A percentile compares a stretch with the other conserved stretches of the same genome.
These are phyloP conservation scores for Fonsecaea erecta DNA, from an alignment of 2,329 filamentous ascomycete genomes.

Conservation along the genomic window DNA sequence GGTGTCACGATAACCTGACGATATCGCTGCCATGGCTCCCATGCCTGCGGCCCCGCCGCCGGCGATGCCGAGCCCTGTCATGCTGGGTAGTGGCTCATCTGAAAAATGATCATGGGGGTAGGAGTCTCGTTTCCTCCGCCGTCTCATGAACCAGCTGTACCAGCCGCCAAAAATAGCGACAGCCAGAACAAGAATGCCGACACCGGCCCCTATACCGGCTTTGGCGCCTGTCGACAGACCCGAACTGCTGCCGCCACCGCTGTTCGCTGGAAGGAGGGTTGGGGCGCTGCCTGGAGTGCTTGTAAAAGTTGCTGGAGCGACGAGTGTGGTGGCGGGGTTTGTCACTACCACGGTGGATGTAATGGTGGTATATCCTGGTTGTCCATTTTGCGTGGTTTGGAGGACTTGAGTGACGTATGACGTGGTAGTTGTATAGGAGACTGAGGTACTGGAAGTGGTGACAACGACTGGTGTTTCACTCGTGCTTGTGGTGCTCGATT, in stretches of 20 bases:
- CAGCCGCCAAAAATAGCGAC: constrained; percentile 35
- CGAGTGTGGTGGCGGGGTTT: constrained; percentile 24
- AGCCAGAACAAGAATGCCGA: constrained; percentile 31
- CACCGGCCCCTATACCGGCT: constrained; percentile 36
- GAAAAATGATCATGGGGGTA: constrained; percentile 31
- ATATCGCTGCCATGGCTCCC: constrained; percentile 28
- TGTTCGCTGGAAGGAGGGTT: constrained; percentile 22
- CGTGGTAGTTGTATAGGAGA: constrained; percentile 28
- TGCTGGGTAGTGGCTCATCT: constrained; percentile 25
- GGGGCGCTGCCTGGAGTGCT: constrained; percentile 31
- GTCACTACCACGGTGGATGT: constrained; percentile 29
- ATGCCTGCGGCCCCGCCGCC: constrained; percentile 20
- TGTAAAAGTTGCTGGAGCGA: constrained; percentile 25
- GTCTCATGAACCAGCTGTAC: constrained; percentile 35
- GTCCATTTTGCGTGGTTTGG: constrained; percentile 27
- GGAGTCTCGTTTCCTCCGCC: constrained; percentile 30
- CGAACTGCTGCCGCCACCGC: constrained; percentile 13
- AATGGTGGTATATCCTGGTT: constrained; percentile 26
- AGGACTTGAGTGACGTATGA: constrained; percentile 25
- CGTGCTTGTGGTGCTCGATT: constrained; percentile 23
- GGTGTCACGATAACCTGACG: constrained; percentile 22
- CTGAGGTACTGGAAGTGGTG: constrained; percentile 28
- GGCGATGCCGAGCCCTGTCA: constrained; percentile 25
- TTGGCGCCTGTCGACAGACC: constrained; percentile 37
- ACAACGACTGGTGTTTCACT: constrained; percentile 31